These are phyloP conservation scores for Endocarpon pusillum DNA, from an alignment of 495 filamentous ascomycete species.

Conservation along the genomic window DNA sequence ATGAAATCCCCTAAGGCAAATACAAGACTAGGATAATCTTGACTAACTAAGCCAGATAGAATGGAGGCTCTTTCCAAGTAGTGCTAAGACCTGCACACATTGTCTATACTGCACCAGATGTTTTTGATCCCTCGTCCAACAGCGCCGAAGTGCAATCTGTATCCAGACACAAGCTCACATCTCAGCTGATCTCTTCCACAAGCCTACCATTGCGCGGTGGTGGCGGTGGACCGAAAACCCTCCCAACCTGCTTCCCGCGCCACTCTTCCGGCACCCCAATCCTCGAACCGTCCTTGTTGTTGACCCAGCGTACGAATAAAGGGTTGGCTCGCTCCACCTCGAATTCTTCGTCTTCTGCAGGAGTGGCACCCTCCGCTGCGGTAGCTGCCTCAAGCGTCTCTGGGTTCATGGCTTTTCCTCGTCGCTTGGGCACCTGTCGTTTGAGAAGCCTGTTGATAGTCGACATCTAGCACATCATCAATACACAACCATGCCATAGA, in stretches of 20 bases:
- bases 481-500: background rate
- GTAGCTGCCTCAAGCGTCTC: slow-evolving; percentile 25
- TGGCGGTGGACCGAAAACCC: slow-evolving; percentile 32
- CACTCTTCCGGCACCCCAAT: slow-evolving; percentile 72
- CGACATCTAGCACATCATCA: slow-evolving; percentile 48
- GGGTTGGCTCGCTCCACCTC: slow-evolving; percentile 42
- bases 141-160: no score
- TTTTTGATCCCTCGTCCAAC: no score
- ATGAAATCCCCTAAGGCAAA: no score
- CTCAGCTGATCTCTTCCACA: slow-evolving; percentile 33
- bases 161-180: no score
- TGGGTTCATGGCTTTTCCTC: slow-evolving; percentile 30
- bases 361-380: slow-evolving; percentile 37
- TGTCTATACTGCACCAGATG: no score
- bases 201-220: slow-evolving; percentile 18
- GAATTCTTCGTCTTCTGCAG: slow-evolving; percentile 23
- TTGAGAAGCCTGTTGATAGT: slow-evolving; percentile 95
- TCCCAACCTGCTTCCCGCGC: slow-evolving; percentile 50
- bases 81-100: no score
- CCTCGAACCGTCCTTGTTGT: slow-evolving; percentile 45
- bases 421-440: slow-evolving; percentile 84
- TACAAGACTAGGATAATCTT: no score
- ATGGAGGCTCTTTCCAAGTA: no score
- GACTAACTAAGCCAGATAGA: no score
- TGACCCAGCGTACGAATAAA: slow-evolving; percentile 64